Evolutionary conservation across 495 filamentous ascomycete genomes (phyloP), one percentile per base, ranked within the genome.

Genomic region (Aspergillus wentii): DNA sequence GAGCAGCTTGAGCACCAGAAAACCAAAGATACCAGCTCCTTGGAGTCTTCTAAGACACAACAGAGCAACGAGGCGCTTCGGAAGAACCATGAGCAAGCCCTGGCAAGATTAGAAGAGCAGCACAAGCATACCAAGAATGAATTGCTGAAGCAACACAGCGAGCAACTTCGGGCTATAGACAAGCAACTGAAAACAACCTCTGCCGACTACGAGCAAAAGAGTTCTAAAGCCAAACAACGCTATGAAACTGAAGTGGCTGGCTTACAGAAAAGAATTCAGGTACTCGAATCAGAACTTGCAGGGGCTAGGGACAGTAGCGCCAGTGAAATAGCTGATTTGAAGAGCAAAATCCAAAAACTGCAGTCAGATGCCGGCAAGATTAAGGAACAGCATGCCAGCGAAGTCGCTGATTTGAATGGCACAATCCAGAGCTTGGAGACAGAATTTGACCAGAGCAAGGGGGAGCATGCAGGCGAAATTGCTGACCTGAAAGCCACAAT

Each of bases 1-100:
- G 87, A 84, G 43, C 80, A 86, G 54, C 75, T 79, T 16, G 85
- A 89, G 49, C 81, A 85, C 59, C 75, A 78, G 16, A 78, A 79
- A 40, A 75, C 80, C 10, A 85, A 83, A 51, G 87, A 94, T 46
- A 72, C 74, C 2, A 73, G 69, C 4, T 54, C 71, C 3, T 60
- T 78, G 16, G 88, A 95, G 44, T 37, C 88, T 13, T 66, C 75
- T 20, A 71, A 75, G 34, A 76, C 86, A 25, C 82, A 80, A 45
- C 75, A 75, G 17, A 77, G 80, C 36, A 83, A 83, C 41, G 83
- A 91, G 33, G 74, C 74, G 7, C 69, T 90, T 10, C 87, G 88
- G 46, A 71, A 71, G 35, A 69, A 76, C 28, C 83, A 92, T 52
- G 83, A 85, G 32, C 63, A 68, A 16, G 80, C 83, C 22, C 35